phyloP scores from a whole-genome alignment of 2,329 filamentous ascomycete genomes.

The Curvularia eragrostidis region DNA sequence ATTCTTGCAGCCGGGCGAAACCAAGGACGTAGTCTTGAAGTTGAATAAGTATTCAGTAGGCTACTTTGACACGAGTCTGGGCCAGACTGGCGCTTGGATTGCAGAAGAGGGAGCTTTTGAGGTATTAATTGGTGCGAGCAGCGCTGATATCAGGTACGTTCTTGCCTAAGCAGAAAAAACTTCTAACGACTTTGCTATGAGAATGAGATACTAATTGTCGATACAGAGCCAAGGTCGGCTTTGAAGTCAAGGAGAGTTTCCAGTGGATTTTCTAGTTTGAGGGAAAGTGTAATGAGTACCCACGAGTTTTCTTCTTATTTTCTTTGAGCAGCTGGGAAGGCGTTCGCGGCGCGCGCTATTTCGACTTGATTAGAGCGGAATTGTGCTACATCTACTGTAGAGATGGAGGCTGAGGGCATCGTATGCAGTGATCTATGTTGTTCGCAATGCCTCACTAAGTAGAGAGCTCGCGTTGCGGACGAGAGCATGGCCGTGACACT shows the following conservation, averaged over 20 bases:
- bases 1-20: slow-evolving; percentile 47
- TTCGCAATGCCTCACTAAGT: not conserved
- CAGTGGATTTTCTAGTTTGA: slow-evolving; percentile 65
- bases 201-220: slow-evolving; percentile 20
- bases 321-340: slow-evolving; percentile 6
- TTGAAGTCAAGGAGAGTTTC: slow-evolving; percentile 69
- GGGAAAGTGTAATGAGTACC: slow-evolving; percentile 1
- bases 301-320: slow-evolving; percentile 13
- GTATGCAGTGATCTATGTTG: not conserved
- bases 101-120: slow-evolving; percentile 70
- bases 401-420: not conserved
- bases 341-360: slow-evolving; percentile 2
- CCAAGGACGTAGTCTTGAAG: slow-evolving; percentile 39
- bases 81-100: slow-evolving; percentile 62
- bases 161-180: not conserved
- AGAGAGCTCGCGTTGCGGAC: not conserved
- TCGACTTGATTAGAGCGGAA: not conserved
- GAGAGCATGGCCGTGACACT: not conserved
- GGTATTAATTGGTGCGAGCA: slow-evolving; percentile 67
- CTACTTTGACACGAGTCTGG: slow-evolving; percentile 68
- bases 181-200: not conserved
- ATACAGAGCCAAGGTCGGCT: slow-evolving; percentile 56
- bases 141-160: slow-evolving; percentile 67
- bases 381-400: not conserved
- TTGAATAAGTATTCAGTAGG: slow-evolving; percentile 58